A percentile compares a stretch with the other conserved stretches of the same genome.
phyloP scores from a whole-genome alignment of 495 filamentous ascomycete genomes.

The Astrocystis sublimbata region DNA sequence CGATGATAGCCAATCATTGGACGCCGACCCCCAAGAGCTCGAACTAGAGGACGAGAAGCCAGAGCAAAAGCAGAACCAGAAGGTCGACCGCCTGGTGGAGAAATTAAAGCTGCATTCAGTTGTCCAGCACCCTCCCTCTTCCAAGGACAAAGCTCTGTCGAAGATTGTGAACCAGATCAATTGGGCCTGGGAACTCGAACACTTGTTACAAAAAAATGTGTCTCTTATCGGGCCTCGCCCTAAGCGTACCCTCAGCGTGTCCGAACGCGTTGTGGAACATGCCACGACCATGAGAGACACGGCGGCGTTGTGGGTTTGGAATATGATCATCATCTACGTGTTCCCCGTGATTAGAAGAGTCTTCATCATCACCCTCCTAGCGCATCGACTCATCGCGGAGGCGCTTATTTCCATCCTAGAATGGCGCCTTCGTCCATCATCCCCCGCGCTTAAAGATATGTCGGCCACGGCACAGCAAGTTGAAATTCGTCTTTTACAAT shows the following conservation, averaged over 20 bases:
- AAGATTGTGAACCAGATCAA: slow-evolving; percentile 94
- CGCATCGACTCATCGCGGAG: slow-evolving; percentile 82
- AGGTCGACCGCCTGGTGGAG: slow-evolving; percentile 68
- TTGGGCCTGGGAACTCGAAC: slow-evolving; percentile 85
- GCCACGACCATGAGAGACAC: slow-evolving; percentile 81
- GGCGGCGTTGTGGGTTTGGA: slow-evolving; percentile 64
- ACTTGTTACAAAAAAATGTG: slow-evolving; percentile 83
- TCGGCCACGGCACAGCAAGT: slow-evolving; percentile 98
- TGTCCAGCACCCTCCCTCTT: slow-evolving; percentile 68
- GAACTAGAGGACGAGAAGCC: slow-evolving; percentile 66
- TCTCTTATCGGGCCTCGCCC: slow-evolving; percentile 75
- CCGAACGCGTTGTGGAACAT: slow-evolving; percentile 92
- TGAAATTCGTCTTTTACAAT: slow-evolving; percentile 96
- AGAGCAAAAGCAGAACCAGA: slow-evolving; percentile 52
- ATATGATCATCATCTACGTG: slow-evolving; percentile 72
- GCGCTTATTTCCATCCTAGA: slow-evolving; percentile 77
- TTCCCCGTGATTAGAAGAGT: slow-evolving; percentile 72
- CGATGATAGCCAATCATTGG: slow-evolving; percentile 60
- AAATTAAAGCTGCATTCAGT: slow-evolving; percentile 90
- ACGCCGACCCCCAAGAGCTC: slow-evolving; percentile 44
- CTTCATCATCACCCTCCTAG: slow-evolving; percentile 75
- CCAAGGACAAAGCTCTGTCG: slow-evolving; percentile 78
- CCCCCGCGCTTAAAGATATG: slow-evolving; percentile 88
- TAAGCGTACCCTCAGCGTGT: slow-evolving; percentile 85
- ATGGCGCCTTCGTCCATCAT: slow-evolving; percentile 79